Base-by-base conservation (phyloP, 2,329 filamentous ascomycete genomes). In the Epichloe aotearoae region DNA sequence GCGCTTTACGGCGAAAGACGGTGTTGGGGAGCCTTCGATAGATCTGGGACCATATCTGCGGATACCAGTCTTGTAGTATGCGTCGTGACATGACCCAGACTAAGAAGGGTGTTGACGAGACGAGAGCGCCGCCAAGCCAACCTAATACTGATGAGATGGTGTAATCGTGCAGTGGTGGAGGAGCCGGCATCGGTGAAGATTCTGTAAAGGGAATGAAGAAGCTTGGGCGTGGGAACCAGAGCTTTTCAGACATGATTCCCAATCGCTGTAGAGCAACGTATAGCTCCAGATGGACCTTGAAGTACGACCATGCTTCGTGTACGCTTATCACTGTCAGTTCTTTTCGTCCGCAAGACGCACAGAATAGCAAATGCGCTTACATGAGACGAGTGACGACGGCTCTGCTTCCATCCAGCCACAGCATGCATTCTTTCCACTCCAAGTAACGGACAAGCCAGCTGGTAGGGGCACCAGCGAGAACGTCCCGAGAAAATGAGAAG, bases 141-240 rank as follows among this genome's bases (percentile, higher is more conserved):
- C 59, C 56, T 2, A 67, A 50, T 4, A 79, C 42, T 14, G 70
- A 69, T 4, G 62, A 54, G 3, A 61, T 50, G 10, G 62, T 68
- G 17, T 75, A 59, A 3, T 69, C 66, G 4, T 63, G 54, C 0
- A 69, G 67, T 0, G 68, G 62, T 2, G 72, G 69, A 2, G 75
- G 76, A 0, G 72, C 61, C 1, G 66, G 60, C 30, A 79, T 72
- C 1, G 75, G 75, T 0, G 77, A 80, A 12, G 69, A 62, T 7
- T 64, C 57, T 12, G 74, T 73, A 46, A 79, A 80, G 0, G 78
- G 77, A 17, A 81, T 58, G 55, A 80, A 80, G 59, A 73, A 82
- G 5, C 61, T 66, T 38, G 65, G 64, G 7, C 59, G 61, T 0
- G 78, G 77, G 3, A 80, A 61, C 61, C 62, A 61, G 7, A 63